Evolutionary conservation across 2,329 filamentous ascomycete genomes (phyloP).

Genomic region (Phaeosphaeria sp.): DNA sequence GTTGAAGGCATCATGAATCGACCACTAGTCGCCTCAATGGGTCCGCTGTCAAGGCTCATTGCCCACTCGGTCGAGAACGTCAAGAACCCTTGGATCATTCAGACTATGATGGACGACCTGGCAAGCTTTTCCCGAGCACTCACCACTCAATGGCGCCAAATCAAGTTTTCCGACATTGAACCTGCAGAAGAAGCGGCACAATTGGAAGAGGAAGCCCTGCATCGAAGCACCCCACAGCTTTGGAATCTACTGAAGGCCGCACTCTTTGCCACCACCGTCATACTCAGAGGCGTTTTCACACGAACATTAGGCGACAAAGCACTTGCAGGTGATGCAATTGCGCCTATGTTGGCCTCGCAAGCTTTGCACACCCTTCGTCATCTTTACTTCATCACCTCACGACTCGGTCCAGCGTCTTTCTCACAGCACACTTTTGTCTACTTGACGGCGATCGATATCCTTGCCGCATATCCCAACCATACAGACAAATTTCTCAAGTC

Average conservation of each 20-base stretch:
- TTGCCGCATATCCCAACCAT: constrained; percentile 72
- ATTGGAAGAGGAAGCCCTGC: constrained; percentile 69
- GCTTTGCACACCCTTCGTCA: constrained; percentile 77
- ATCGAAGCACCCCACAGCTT: constrained; percentile 71
- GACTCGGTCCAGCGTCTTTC: constrained; percentile 75
- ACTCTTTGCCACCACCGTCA: constrained; percentile 76
- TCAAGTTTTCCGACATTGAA: constrained; percentile 76
- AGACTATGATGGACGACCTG: constrained; percentile 67
- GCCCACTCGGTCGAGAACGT: constrained; percentile 68
- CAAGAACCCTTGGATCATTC: constrained; percentile 56
- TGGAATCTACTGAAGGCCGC: constrained; percentile 78
- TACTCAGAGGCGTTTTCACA: constrained; percentile 75
- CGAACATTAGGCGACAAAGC: constrained; percentile 65
- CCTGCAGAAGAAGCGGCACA: constrained; percentile 67
- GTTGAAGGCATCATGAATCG: constrained; percentile 65
- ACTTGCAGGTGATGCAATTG: constrained; percentile 63
- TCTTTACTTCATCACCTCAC: constrained; percentile 80
- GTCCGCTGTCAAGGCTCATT: constrained; percentile 69
- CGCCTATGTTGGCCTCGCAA: constrained; percentile 72
- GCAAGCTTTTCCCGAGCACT: constrained; percentile 71
- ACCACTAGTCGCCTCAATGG: constrained; percentile 71
- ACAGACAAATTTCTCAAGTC: constrained; percentile 71
- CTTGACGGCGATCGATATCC: constrained; percentile 79
- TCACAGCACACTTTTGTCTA: constrained; percentile 87
- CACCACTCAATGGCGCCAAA: constrained; percentile 75